These are phyloP conservation scores for Phaeosphaeriaceae sp. DNA, from an alignment of 2,329 filamentous ascomycete genomes.

Conservation along the genomic window DNA sequence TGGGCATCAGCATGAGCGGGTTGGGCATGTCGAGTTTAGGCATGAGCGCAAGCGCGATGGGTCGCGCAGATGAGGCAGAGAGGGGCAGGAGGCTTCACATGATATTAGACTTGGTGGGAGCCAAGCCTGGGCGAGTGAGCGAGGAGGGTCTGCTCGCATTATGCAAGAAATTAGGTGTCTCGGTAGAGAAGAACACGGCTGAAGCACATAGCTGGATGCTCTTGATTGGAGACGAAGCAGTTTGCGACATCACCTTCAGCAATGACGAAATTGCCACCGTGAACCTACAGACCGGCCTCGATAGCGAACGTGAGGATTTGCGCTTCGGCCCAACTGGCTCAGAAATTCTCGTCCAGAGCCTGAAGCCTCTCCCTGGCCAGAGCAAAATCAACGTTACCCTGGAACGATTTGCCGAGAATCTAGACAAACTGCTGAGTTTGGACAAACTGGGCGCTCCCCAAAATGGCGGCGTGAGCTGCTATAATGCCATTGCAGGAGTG, in stretches of 20 bases:
- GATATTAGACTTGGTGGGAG: conserved; percentile 70
- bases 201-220: conserved; percentile 42
- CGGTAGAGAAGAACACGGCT: conserved; percentile 43
- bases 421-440: conserved; percentile 71
- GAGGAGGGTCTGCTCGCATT: conserved; percentile 77
- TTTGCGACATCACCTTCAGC: conserved; percentile 37
- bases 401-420: conserved; percentile 72
- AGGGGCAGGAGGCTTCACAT: conserved; percentile 60
- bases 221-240: conserved; percentile 42
- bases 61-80: conserved; percentile 60
- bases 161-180: conserved; percentile 69
- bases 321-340: conserved; percentile 61
- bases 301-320: conserved; percentile 61
- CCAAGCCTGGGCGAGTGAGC: conserved; percentile 72
- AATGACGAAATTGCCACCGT: conserved; percentile 61
- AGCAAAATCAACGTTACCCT: conserved; percentile 73
- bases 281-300: conserved; percentile 67
- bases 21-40: conserved; percentile 51
- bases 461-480: conserved; percentile 67
- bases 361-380: conserved; percentile 65
- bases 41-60: conserved; percentile 45
- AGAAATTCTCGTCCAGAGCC: conserved; percentile 68
- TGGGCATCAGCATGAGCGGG: conserved; percentile 49
- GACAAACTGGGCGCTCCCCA: conserved; percentile 75
- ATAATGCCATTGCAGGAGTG: conserved; percentile 76